Conservation (phyloP, 805 yeast species). For the Kazachstania bromeliacearum region DNA sequence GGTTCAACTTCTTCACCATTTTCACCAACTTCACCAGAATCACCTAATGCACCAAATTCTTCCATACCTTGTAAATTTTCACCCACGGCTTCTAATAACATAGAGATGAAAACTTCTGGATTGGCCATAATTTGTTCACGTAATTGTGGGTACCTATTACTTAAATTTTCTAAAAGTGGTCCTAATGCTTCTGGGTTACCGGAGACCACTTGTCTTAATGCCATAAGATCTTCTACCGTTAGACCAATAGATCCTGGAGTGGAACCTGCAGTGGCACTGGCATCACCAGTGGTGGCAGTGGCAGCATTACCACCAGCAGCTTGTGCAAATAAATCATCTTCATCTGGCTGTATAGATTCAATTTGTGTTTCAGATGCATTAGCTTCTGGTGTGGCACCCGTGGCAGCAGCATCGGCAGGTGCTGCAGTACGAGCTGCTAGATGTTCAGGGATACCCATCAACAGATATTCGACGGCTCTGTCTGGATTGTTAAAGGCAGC, state of each 20-base stretch:
- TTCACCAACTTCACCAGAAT: conserved; percentile 20
- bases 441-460: conserved; percentile 79
- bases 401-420: conserved; percentile 18
- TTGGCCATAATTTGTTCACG: conserved; percentile 71
- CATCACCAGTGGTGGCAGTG: conserved; percentile 17
- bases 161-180: conserved; percentile 71
- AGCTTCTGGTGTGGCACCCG: conserved; percentile 11
- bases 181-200: conserved; percentile 85
- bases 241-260: conserved; percentile 35
- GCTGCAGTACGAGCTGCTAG: conserved; percentile 25
- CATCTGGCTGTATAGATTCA: conserved; percentile 14
- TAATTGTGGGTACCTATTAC: conserved; percentile 73
- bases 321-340: conserved; percentile 34
- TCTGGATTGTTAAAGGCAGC: conserved; percentile 97
- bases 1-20: conserved; percentile 35
- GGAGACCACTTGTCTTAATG: conserved; percentile 67
- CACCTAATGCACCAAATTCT: conserved; percentile 17
- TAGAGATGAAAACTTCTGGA: conserved; percentile 81
- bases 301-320: conserved; percentile 31
- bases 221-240: conserved; percentile 40
- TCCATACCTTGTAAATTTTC: conserved; percentile 42
- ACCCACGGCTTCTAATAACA: conserved; percentile 50
- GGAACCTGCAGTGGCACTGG: conserved; percentile 14
- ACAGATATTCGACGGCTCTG: conserved; percentile 89
- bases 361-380: conserved; percentile 9